Evolutionary conservation across 352 stramenopile genomes (phyloP).

Genomic region (Pythium vanterpoolii): DNA sequence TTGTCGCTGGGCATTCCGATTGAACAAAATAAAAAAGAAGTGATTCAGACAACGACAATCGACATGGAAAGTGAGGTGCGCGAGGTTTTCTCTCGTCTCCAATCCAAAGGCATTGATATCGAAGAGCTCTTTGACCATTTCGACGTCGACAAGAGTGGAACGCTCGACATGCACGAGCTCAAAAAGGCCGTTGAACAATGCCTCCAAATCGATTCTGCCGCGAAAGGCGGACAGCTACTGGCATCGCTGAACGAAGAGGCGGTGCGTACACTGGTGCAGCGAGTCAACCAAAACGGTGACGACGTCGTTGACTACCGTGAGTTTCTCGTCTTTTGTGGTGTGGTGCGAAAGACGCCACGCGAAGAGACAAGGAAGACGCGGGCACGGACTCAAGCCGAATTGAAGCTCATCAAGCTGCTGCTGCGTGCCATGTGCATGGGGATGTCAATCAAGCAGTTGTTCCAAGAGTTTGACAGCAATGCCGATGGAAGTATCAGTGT

Average conservation of each 20-base stretch:
- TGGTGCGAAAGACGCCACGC: conserved; percentile 25
- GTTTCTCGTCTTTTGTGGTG: conserved; percentile 55
- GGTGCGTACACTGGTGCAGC: conserved; percentile 37
- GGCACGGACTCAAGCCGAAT: conserved; percentile 26
- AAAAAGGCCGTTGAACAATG: conserved; percentile 44
- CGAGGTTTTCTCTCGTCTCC: conserved; percentile 47
- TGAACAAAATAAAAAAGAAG: conserved; percentile 43
- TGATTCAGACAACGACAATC: conserved; percentile 35
- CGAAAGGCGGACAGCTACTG: conserved; percentile 17
- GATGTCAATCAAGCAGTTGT: conserved; percentile 55
- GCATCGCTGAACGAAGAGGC: conserved; percentile 42
- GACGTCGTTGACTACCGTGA: conserved; percentile 63
- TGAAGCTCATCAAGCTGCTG: conserved; percentile 65
- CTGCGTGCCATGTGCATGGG: conserved; percentile 43
- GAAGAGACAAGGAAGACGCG: conserved; percentile 19
- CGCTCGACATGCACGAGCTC: conserved; percentile 53
- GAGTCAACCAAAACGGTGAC: conserved; percentile 61
- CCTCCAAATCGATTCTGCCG: conserved; percentile 31
- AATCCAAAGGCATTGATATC: conserved; percentile 46
- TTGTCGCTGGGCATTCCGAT: conserved; percentile 44
- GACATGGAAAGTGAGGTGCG: conserved; percentile 41
- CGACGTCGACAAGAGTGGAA: conserved; percentile 56
- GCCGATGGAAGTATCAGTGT: conserved; percentile 54
- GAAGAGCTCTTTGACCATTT: conserved; percentile 69
- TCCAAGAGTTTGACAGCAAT: conserved; percentile 74